A percentile compares a stretch with the other conserved stretches of the same genome.
Evolutionary conservation across 768 basidiomycete species (phyloP).

Genomic region (Leucosporidium creatinivorum): DNA sequence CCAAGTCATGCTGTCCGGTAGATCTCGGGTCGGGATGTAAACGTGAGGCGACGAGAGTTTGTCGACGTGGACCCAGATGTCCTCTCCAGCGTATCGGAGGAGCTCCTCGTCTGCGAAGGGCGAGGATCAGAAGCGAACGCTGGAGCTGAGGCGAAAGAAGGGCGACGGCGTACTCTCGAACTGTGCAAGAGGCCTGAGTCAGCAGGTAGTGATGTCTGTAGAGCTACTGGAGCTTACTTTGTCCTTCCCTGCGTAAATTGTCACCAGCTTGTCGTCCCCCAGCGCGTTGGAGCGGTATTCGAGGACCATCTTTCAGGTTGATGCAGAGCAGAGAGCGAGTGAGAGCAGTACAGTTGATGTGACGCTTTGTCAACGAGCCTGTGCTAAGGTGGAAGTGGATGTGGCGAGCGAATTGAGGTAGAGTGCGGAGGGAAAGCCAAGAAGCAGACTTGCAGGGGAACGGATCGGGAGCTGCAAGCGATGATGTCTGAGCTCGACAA

Average conservation of each 20-base stretch:
- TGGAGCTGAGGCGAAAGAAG: background rate
- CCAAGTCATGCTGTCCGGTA: constrained; percentile 73
- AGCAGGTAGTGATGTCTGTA: background rate
- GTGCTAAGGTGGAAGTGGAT: too few relatives aligned
- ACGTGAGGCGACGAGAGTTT: constrained; percentile 45
- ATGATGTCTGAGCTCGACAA: too few relatives aligned
- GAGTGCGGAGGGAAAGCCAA: too few relatives aligned
- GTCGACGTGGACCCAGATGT: constrained; percentile 85
- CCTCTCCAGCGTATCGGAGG: constrained; percentile 64
- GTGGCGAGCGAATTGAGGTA: too few relatives aligned
- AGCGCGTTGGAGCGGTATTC: constrained; percentile 53
- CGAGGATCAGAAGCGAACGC: background rate
- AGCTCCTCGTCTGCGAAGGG: constrained; percentile 79
- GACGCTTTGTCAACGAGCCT: too few relatives aligned
- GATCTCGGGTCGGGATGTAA: constrained; percentile 76
- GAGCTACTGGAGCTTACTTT: constrained; percentile 73
- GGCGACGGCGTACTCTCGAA: constrained; percentile 20
- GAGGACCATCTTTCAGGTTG: constrained; percentile 50
- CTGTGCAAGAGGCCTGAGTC: background rate
- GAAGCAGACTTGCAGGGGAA: too few relatives aligned
- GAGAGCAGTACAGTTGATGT: background rate
- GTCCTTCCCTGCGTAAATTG: constrained; percentile 57
- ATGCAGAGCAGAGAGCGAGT: too few relatives aligned
- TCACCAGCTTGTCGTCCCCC: constrained; percentile 5
- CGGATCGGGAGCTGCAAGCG: too few relatives aligned